phyloP scores from a whole-genome alignment of 1,139 yeast species.

The Blastobotrys serpentis region DNA sequence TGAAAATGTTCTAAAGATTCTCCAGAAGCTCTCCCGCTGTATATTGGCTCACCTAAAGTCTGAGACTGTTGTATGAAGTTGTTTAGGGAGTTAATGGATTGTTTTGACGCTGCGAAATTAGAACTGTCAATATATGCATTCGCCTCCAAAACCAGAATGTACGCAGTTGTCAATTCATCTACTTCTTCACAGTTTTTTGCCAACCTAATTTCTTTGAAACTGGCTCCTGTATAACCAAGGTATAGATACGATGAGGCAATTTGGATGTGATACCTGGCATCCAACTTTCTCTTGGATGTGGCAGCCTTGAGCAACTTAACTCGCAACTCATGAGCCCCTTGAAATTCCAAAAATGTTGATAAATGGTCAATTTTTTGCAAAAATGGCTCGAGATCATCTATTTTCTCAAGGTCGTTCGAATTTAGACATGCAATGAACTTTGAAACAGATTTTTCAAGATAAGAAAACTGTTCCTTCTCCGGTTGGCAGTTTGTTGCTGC shows the following conservation, averaged over 20 bases:
- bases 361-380: constrained; percentile 16
- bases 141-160: constrained; percentile 17
- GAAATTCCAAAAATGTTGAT: constrained; percentile 23
- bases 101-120: constrained; percentile 15
- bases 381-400: constrained; percentile 15
- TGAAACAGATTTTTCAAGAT: constrained; percentile 18
- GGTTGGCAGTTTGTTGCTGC: constrained; percentile 17
- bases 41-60: constrained; percentile 15
- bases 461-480: constrained; percentile 18
- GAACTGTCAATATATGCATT: constrained; percentile 20
- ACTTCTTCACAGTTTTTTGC: constrained; percentile 9
- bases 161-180: constrained; percentile 16
- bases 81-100: constrained; percentile 15
- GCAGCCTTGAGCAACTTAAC: constrained; percentile 20
- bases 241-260: constrained; percentile 17
- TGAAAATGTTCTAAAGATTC: constrained; percentile 25
- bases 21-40: constrained; percentile 19
- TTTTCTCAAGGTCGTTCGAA: not conserved
- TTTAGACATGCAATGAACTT: constrained; percentile 16
- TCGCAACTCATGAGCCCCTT: constrained; percentile 27
- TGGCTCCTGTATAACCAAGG: constrained; percentile 25
- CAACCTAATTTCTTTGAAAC: constrained; percentile 17
- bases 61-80: constrained; percentile 19
- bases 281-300: constrained; percentile 6
- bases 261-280: constrained; percentile 6